Conservation (phyloP, 179 eudicot species). For the Silene coronaria region DNA sequence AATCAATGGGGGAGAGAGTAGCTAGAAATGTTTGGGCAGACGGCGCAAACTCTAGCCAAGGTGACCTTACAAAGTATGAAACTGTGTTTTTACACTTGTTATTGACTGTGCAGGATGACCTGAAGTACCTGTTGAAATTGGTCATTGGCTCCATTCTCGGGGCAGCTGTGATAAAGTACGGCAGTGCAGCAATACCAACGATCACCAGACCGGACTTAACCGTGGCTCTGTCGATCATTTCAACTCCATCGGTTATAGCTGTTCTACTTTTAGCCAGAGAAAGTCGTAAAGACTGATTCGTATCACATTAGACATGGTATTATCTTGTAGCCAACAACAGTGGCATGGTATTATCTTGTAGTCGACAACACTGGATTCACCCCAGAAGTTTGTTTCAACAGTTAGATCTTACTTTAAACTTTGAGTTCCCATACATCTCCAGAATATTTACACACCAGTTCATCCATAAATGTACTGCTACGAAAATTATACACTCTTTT, state of each 20-base stretch:
- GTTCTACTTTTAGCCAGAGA: slow-evolving; percentile 3
- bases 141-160: slow-evolving; percentile 4
- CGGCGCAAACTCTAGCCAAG: background rate
- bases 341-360: background rate
- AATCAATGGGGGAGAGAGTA: background rate
- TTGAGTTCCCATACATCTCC: background rate
- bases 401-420: background rate
- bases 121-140: slow-evolving; percentile 4
- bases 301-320: background rate
- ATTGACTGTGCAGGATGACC: slow-evolving; percentile 9
- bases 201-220: slow-evolving; percentile 12
- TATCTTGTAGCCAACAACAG: background rate
- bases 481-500: background rate
- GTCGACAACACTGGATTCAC: background rate
- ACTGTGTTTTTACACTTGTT: background rate
- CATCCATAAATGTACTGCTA: slow-evolving; percentile 1
- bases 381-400: background rate
- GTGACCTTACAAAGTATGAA: background rate
- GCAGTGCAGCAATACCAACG: slow-evolving; percentile 5
- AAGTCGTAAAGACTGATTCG: slow-evolving; percentile 6
- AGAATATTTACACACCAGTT: background rate
- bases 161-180: slow-evolving; percentile 14
- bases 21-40: background rate
- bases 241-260: slow-evolving; percentile 7
- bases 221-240: slow-evolving; percentile 13